A percentile compares a stretch with the other conserved stretches of the same genome.
phyloP scores from a whole-genome alignment of 495 filamentous ascomycete genomes.

The Xylaria acuta region DNA sequence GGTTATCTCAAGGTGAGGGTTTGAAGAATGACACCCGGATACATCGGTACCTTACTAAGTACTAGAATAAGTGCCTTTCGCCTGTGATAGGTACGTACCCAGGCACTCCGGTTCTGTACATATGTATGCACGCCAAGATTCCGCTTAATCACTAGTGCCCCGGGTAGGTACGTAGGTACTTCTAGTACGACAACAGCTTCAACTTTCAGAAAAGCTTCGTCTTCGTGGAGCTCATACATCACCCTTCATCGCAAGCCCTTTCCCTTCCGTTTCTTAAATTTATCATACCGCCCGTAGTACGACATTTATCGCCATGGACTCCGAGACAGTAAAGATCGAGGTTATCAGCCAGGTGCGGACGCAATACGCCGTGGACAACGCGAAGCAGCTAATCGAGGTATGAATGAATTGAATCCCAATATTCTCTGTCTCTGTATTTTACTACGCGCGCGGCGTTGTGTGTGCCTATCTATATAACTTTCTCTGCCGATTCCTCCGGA shows the following conservation, averaged over 20 bases:
- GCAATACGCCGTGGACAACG: conserved; percentile 77
- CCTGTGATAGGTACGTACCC: background rate
- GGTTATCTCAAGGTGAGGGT: background rate
- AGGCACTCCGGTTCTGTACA: background rate
- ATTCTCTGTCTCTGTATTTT: background rate
- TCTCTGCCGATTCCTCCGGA: background rate
- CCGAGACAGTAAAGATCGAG: conserved; percentile 62
- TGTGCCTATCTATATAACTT: background rate
- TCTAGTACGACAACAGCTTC: background rate
- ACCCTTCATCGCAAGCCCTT: background rate
- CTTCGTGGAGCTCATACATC: background rate
- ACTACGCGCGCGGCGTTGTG: background rate
- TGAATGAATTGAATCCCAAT: conserved; percentile 26
- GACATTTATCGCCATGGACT: conserved; percentile 44
- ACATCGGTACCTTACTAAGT: no score
- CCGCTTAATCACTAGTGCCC: background rate
- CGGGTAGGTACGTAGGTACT: background rate
- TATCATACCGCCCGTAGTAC: background rate
- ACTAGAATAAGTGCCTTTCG: background rate
- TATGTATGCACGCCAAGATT: conserved; percentile 23
- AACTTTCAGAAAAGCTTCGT: conserved; percentile 23
- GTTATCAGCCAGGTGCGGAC: conserved; percentile 77
- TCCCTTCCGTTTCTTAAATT: background rate
- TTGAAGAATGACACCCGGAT: background rate
- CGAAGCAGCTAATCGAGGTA: conserved; percentile 77